These are phyloP conservation scores for Ogataea angusta DNA, from an alignment of 805 yeast species.

Conservation along the genomic window DNA sequence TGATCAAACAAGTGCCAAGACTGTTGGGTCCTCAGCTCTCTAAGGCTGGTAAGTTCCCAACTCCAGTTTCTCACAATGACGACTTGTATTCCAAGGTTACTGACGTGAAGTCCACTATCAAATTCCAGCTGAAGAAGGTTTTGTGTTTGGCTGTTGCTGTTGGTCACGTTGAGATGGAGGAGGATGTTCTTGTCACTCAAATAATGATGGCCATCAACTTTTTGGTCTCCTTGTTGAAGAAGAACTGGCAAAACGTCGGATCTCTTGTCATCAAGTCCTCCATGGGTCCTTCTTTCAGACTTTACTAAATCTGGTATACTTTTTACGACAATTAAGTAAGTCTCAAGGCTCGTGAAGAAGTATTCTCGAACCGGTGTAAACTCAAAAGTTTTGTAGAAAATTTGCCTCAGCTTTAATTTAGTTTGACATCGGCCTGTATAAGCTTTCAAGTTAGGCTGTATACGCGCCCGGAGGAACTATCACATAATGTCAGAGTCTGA, in stretches of 20 bases:
- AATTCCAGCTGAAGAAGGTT: slow-evolving; percentile 99
- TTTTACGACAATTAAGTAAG: too few species aligned
- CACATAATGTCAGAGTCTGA: slow-evolving; percentile 4
- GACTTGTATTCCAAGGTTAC: slow-evolving; percentile 93
- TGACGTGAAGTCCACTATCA: slow-evolving; percentile 98
- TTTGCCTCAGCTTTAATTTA: not conserved
- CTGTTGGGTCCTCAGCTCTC: slow-evolving; percentile 99
- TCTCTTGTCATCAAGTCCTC: slow-evolving; percentile 98
- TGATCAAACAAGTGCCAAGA: slow-evolving; percentile 99
- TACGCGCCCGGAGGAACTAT: too few species aligned
- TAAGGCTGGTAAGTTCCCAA: slow-evolving; percentile 99
- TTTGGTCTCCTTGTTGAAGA: slow-evolving; percentile 98
- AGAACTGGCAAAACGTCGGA: slow-evolving; percentile 99
- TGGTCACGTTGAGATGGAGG: slow-evolving; percentile 99
- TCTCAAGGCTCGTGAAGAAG: too few species aligned
- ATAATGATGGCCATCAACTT: slow-evolving; percentile 98
- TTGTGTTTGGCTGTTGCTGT: slow-evolving; percentile 99
- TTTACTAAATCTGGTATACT: slow-evolving; percentile 63
- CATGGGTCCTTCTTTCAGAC: slow-evolving; percentile 99
- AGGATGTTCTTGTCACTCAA: slow-evolving; percentile 94
- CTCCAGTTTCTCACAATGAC: slow-evolving; percentile 99
- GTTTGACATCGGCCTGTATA: too few species aligned
- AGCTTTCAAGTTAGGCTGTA: too few species aligned
- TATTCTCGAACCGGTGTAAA: too few species aligned
- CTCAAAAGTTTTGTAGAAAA: too few species aligned